phyloP scores from a whole-genome alignment of 2,329 filamentous ascomycete genomes.

The Xylariaceae sp. region DNA sequence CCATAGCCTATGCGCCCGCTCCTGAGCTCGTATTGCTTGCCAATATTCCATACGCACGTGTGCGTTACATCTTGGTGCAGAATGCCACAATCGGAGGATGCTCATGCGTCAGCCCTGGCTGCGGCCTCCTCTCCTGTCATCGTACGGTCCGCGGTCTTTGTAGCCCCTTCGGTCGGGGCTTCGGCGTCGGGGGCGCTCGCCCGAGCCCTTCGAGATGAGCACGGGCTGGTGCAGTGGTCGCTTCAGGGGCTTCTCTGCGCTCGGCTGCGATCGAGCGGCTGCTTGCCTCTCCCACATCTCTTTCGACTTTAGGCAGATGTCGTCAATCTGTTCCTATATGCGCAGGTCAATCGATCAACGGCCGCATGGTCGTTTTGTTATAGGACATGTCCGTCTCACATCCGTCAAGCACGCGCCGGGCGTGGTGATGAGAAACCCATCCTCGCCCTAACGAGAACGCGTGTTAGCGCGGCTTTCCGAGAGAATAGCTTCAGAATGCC shows the following conservation, averaged over 20 bases:
- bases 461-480: constrained; percentile 16
- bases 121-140: constrained; percentile 22
- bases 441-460: constrained; percentile 43
- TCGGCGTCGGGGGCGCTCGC: constrained; percentile 27
- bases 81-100: no score
- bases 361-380: no score
- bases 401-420: constrained; percentile 51
- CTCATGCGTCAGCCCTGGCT: no score
- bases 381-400: constrained; percentile 40
- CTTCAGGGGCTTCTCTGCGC: constrained; percentile 43
- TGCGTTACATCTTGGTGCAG: constrained; percentile 10
- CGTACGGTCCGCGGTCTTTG: constrained; percentile 21
- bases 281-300: constrained; percentile 51
- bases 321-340: constrained; percentile 52
- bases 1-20: neutral
- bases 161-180: constrained; percentile 27
- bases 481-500: constrained; percentile 14
- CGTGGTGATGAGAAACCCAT: constrained; percentile 53
- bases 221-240: constrained; percentile 50
- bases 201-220: constrained; percentile 36
- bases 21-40: neutral
- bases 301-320: constrained; percentile 52
- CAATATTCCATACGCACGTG: constrained; percentile 10
- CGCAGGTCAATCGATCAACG: no score
- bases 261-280: constrained; percentile 38